phyloP scores from a whole-genome alignment of 2,329 filamentous ascomycete species.

The Pseudogymnoascus sp. region DNA sequence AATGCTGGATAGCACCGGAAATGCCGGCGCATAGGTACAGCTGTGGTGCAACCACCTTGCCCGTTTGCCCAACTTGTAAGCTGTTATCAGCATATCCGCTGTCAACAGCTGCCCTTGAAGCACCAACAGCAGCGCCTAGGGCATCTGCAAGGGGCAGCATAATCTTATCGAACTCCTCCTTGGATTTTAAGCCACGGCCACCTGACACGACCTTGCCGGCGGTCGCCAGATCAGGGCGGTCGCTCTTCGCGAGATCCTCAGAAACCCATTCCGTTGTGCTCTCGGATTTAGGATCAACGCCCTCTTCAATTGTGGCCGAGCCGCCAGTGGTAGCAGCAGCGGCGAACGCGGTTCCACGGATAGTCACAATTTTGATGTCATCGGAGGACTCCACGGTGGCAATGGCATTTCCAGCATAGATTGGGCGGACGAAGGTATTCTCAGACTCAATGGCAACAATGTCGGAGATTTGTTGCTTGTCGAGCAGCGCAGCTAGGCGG shows the following conservation, averaged over 20 bases:
- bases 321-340: constrained; percentile 63
- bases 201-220: constrained; percentile 86
- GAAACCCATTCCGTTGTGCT: constrained; percentile 80
- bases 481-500: constrained; percentile 81
- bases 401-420: constrained; percentile 97
- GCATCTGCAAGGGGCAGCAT: constrained; percentile 90
- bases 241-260: constrained; percentile 85
- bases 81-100: constrained; percentile 98
- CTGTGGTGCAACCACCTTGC: constrained; percentile 95
- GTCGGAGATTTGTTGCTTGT: constrained; percentile 89
- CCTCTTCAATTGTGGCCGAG: constrained; percentile 69
- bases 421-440: constrained; percentile 90
- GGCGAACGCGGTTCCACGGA: constrained; percentile 87
- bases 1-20: constrained; percentile 92
- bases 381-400: constrained; percentile 90
- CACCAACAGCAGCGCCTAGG: constrained; percentile 90
- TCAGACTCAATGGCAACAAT: constrained; percentile 80
- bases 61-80: constrained; percentile 94
- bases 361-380: constrained; percentile 77
- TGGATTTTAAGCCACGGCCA: constrained; percentile 90
- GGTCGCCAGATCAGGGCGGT: constrained; percentile 88
- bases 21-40: constrained; percentile 94
- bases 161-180: constrained; percentile 90
- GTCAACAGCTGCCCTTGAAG: constrained; percentile 90
- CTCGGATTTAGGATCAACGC: constrained; percentile 72